A percentile compares a stretch with the other conserved stretches of the same genome.
phyloP scores from a whole-genome alignment of 805 yeast genomes.

The Geotrichum ghanense region DNA sequence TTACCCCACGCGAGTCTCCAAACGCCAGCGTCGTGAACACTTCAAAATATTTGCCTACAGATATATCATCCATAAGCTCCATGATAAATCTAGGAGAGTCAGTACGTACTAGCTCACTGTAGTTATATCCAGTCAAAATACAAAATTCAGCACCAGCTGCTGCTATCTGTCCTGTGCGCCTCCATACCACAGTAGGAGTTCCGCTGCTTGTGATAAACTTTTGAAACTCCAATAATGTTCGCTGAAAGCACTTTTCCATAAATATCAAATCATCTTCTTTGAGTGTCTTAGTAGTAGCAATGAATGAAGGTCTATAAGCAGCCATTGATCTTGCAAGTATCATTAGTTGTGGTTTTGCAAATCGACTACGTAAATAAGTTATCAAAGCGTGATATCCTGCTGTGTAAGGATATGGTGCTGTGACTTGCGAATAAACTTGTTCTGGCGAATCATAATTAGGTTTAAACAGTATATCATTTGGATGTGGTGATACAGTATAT shows the following conservation, averaged over 20 bases:
- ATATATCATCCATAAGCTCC: constrained; percentile 73
- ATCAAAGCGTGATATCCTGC: constrained; percentile 51
- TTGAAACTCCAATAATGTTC: constrained; percentile 48
- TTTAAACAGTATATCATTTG: constrained; percentile 5
- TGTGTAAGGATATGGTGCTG: constrained; percentile 49
- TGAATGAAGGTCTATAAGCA: constrained; percentile 57
- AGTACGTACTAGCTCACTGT: constrained; percentile 44
- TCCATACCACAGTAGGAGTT: constrained; percentile 80
- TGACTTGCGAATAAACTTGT: constrained; percentile 58
- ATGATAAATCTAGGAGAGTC: constrained; percentile 47
- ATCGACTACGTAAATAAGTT: constrained; percentile 40
- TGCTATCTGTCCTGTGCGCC: constrained; percentile 90
- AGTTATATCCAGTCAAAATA: constrained; percentile 53
- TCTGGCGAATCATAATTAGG: constrained; percentile 25
- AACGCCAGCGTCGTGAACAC: constrained; percentile 63
- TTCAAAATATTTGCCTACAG: constrained; percentile 61
- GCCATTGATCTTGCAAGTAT: constrained; percentile 33
- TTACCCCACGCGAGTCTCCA: constrained; percentile 35
- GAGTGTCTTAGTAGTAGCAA: constrained; percentile 60
- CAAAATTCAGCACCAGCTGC: constrained; percentile 93
- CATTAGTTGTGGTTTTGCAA: constrained; percentile 28
- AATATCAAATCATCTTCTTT: constrained; percentile 60
- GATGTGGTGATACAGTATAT: constrained; percentile 5
- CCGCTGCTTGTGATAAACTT: constrained; percentile 43
- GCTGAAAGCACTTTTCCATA: constrained; percentile 46